Evolutionary conservation across 805 yeast species (phyloP), one percentile per base, ranked within the genome.

Genomic region (Wickerhamiella parazyma): DNA sequence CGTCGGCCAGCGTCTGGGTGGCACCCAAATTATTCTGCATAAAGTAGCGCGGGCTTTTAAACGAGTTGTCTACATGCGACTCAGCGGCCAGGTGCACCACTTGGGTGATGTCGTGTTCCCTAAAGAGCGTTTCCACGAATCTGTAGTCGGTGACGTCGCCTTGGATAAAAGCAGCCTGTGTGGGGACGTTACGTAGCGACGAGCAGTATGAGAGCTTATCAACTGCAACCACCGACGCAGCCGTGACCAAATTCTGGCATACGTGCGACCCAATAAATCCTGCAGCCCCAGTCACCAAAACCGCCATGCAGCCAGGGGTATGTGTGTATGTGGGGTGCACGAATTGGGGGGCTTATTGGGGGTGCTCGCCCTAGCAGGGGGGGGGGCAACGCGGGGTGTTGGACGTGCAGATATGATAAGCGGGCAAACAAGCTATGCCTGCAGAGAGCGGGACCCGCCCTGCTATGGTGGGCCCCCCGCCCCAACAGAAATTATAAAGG

Each of bases 241-340:
- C 10, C 42, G 46, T 6, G 1, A 65, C 64, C 41, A 69, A 53
- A 42, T 58, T 55, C 9, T 65, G 58, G 11, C 69, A 59, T 38
- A 69, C 59, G 60, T 72, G 66, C 1, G 74, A 68, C 3, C 76
- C 78, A 14, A 73, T 67, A 48, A 73, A 73, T 1, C 79, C 79
- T 5, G 73, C 73, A 1, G 76, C 78, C 6, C 78, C 78, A 6
- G 78, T 68, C 4, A 73, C 68, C 24, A 73, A 56, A 9, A 71
- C 51, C 11, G 39, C 14, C 39, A 36, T 37, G 41, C 6, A 16
- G 18, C n/a, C n/a, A n/a, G n/a, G n/a, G n/a, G n/a, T n/a, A n/a
- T n/a, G n/a, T n/a, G n/a, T n/a, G n/a, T n/a, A n/a, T n/a, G n/a
- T n/a, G n/a, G n/a, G n/a, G n/a, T n/a, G n/a, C n/a, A n/a, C n/a